phyloP scores from a whole-genome alignment of 106 monocot genomes.

The Dioscorea dumetorum region DNA sequence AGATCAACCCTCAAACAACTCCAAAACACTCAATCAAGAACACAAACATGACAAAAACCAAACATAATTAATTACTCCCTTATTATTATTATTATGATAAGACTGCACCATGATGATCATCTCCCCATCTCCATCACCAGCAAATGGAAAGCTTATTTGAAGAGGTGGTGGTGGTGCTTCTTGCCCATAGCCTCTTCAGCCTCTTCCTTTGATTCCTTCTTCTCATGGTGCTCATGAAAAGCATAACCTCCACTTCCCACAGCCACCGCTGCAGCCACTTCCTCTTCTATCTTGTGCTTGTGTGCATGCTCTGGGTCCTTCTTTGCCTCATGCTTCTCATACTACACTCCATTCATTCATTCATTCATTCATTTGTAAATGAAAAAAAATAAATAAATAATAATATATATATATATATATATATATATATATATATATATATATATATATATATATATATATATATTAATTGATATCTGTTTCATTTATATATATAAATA shows the following conservation, averaged over 20 bases:
- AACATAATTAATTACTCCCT: too few species aligned
- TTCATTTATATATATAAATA: neutral
- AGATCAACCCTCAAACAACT: too few species aligned
- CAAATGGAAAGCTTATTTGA: neutral
- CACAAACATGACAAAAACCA: too few species aligned
- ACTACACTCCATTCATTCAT: constrained; percentile 25
- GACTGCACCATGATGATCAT: too few species aligned
- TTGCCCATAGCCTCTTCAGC: constrained; percentile 11
- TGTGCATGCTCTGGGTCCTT: constrained; percentile 59
- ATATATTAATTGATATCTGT: neutral
- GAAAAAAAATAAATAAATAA: too few species aligned
- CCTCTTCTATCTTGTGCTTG: constrained; percentile 71
- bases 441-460: neutral
- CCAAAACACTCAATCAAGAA: too few species aligned
- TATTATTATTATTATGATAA: too few species aligned
- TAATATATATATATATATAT: too few species aligned
- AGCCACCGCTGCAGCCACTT: constrained; percentile 34
- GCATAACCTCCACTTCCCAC: constrained; percentile 49
- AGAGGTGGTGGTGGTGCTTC: constrained; percentile 23
- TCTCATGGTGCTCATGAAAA: constrained; percentile 71
- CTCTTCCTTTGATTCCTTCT: constrained; percentile 47
- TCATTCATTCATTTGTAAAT: too few species aligned
- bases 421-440: neutral
- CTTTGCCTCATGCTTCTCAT: constrained; percentile 73
- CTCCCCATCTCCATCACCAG: too few species aligned